Percentiles rank a stretch among this genome's conserved stretches.
phyloP scores from a whole-genome alignment of 164 flowering plant species.

The Houttuynia cordata region DNA sequence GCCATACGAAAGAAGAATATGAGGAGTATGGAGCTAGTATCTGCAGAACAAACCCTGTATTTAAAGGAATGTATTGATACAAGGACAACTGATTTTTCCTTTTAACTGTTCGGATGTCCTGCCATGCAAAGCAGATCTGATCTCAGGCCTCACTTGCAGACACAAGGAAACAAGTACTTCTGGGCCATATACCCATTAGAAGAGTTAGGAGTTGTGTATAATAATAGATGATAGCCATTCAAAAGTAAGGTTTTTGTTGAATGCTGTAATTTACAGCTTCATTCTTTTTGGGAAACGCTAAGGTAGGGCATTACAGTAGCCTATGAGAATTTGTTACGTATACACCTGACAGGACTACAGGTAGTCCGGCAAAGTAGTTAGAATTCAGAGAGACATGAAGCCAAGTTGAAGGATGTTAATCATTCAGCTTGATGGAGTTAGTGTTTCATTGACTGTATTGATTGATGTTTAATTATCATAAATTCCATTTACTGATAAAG shows the following conservation, averaged over 20 bases:
- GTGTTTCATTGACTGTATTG: slow-evolving; percentile 1
- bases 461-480: slow-evolving; percentile 1
- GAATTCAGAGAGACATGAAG: background rate
- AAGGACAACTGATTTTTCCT: slow-evolving; percentile 2
- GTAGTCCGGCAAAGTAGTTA: background rate
- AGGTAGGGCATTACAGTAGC: background rate
- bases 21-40: slow-evolving; percentile 98
- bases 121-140: background rate
- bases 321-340: background rate
- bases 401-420: slow-evolving; percentile 9
- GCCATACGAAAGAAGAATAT: slow-evolving; percentile 97
- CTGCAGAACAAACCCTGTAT: slow-evolving; percentile 93
- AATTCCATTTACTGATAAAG: background rate
- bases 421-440: slow-evolving; percentile 8
- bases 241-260: slow-evolving; percentile 12
- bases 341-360: slow-evolving; percentile 1
- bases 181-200: background rate
- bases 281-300: background rate
- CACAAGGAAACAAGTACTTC: background rate
- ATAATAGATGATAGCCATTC: slow-evolving; percentile 11
- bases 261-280: slow-evolving; percentile 13
- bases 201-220: slow-evolving; percentile 13
- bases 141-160: background rate
- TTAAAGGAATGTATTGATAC: slow-evolving; percentile 79
- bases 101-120: background rate